Conservation (phyloP, 164 flowering plant genomes). For the Warburgia ugandensis region DNA sequence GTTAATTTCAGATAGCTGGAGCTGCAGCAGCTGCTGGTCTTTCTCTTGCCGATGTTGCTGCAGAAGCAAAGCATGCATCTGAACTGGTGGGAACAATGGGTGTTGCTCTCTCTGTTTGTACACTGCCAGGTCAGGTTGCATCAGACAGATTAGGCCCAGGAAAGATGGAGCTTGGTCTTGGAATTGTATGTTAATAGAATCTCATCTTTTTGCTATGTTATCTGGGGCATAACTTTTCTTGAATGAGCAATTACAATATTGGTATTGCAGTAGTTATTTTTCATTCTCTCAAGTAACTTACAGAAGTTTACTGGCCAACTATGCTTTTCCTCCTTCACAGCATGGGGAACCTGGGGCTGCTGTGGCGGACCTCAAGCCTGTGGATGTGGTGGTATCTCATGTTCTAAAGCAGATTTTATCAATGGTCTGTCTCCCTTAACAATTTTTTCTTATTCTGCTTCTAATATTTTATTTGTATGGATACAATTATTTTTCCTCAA, state of each 20-base stretch:
- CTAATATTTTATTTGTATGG: neutral
- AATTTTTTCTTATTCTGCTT: slow-evolving; percentile 1
- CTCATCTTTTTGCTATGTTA: neutral
- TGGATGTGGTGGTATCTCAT: slow-evolving; percentile 80
- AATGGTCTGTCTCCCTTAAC: slow-evolving; percentile 26
- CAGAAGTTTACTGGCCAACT: neutral
- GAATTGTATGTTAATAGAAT: slow-evolving; percentile 58
- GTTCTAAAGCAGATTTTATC: slow-evolving; percentile 78
- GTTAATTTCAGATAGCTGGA: slow-evolving; percentile 61
- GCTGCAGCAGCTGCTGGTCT: slow-evolving; percentile 91
- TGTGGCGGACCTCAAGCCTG: slow-evolving; percentile 71
- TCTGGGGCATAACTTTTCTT: neutral
- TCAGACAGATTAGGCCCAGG: slow-evolving; percentile 86
- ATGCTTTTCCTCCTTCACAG: slow-evolving; percentile 33
- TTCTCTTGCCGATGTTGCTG: slow-evolving; percentile 72
- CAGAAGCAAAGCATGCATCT: slow-evolving; percentile 86
- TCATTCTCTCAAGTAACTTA: neutral
- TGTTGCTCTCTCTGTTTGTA: slow-evolving; percentile 89
- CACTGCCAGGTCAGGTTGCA: slow-evolving; percentile 77
- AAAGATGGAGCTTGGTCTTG: slow-evolving; percentile 98
- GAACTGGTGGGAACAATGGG: slow-evolving; percentile 96
- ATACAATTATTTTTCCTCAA: neutral
- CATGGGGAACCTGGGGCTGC: slow-evolving; percentile 99
- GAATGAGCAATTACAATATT: neutral
- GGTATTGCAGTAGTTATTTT: neutral